phyloP scores from a whole-genome alignment of 805 yeast genomes.

The Starmera dryadoides region DNA sequence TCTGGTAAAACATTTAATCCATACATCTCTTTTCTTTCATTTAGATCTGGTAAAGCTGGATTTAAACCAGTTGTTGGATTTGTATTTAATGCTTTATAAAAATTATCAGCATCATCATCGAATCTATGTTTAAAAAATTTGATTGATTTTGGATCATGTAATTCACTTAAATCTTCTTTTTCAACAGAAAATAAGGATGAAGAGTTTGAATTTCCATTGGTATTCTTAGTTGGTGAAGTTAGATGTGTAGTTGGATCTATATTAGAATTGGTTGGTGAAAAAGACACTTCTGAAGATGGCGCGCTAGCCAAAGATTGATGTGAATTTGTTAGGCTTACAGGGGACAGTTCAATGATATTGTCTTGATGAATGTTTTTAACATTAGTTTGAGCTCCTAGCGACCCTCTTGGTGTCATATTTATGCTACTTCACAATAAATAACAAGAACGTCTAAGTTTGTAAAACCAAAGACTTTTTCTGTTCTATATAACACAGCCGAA shows the following conservation, averaged over 20 bases:
- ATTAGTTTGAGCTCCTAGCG: not conserved
- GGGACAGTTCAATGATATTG: not conserved
- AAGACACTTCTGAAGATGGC: not conserved
- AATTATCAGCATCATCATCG: slow-evolving; percentile 10
- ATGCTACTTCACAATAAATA: too few species aligned
- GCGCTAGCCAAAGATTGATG: not conserved
- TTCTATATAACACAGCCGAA: too few species aligned
- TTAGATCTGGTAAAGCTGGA: slow-evolving; percentile 22
- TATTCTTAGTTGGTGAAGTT: not conserved
- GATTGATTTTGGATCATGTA: slow-evolving; percentile 63
- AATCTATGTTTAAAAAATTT: slow-evolving; percentile 10
- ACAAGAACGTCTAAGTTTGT: too few species aligned
- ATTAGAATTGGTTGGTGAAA: not conserved
- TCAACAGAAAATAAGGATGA: not conserved
- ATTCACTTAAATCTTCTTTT: slow-evolving; percentile 17
- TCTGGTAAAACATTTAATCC: slow-evolving; percentile 73
- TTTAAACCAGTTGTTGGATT: slow-evolving; percentile 35
- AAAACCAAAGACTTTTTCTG: too few species aligned
- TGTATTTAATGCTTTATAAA: slow-evolving; percentile 27
- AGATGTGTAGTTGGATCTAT: not conserved
- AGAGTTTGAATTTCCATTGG: not conserved
- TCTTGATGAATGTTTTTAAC: not conserved
- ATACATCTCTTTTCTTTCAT: slow-evolving; percentile 38
- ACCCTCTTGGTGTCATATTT: too few species aligned
- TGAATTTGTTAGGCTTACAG: not conserved